Percentiles rank a stretch among this genome's conserved stretches.
These are phyloP conservation scores for Debaryomyces prosopidis DNA, from an alignment of 805 yeast genomes.

Conservation along the genomic window DNA sequence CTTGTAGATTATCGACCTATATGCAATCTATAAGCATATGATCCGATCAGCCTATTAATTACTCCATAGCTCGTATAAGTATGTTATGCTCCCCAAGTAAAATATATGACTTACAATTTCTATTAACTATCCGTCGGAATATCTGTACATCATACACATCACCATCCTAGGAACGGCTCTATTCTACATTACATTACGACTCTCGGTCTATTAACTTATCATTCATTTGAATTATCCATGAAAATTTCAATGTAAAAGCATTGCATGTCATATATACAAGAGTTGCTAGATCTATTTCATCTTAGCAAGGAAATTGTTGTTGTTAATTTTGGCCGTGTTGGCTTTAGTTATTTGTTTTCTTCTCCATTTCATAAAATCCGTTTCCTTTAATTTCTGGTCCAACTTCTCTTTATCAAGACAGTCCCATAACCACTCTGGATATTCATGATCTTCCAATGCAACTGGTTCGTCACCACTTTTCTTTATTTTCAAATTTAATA, in stretches of 20 bases:
- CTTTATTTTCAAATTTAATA: slow-evolving; percentile 67
- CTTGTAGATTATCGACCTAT: too few species aligned
- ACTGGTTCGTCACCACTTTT: slow-evolving; percentile 85
- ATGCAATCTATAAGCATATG: too few species aligned
- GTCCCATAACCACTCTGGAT: slow-evolving; percentile 95
- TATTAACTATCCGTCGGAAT: too few species aligned
- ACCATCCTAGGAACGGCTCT: too few species aligned
- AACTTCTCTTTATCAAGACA: slow-evolving; percentile 69
- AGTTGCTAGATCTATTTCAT: slow-evolving; percentile 27
- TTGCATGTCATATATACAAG: slow-evolving; percentile 7
- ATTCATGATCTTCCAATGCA: slow-evolving; percentile 83
- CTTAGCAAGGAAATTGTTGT: slow-evolving; percentile 72
- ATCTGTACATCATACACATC: not conserved
- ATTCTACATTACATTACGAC: too few species aligned
- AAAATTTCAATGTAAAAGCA: not conserved
- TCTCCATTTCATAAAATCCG: slow-evolving; percentile 67
- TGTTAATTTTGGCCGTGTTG: slow-evolving; percentile 71
- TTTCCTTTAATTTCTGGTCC: slow-evolving; percentile 53
- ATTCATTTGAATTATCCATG: not conserved
- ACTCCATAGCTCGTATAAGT: too few species aligned
- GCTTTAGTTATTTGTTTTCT: slow-evolving; percentile 63
- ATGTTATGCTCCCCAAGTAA: too few species aligned
- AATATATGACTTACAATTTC: too few species aligned
- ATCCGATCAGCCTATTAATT: too few species aligned
- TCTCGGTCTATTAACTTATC: too few species aligned